Evolutionary conservation across 164 flowering plant genomes (phyloP).

Genomic region (Stephania japonica): DNA sequence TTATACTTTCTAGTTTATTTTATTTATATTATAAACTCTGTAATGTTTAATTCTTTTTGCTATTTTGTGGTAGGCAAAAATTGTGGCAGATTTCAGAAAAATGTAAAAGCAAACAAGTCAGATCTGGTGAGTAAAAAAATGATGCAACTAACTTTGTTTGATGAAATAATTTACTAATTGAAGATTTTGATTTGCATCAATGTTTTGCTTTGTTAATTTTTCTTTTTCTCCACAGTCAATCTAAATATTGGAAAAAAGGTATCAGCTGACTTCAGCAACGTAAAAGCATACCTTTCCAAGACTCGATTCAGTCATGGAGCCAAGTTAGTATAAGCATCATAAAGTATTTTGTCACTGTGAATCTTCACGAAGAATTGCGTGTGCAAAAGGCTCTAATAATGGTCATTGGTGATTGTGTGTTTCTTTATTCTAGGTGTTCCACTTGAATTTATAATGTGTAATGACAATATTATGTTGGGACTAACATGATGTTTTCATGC

Average conservation of each 20-base stretch:
- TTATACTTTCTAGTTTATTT: background rate
- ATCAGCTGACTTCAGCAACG: constrained; percentile 63
- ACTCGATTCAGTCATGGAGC: constrained; percentile 22
- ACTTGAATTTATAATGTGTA: background rate
- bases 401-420: background rate
- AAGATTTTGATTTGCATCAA: background rate
- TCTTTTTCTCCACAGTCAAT: constrained; percentile 20
- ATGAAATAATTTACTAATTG: background rate
- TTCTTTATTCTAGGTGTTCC: background rate
- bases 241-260: constrained; percentile 40
- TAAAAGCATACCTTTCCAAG: constrained; percentile 17
- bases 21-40: background rate
- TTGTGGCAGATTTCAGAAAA: constrained; percentile 19
- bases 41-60: constrained; percentile 2
- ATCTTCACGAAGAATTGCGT: background rate
- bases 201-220: constrained; percentile 1
- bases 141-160: background rate
- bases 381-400: background rate
- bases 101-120: constrained; percentile 22
- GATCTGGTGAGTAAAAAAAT: constrained; percentile 33
- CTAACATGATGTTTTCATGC: background rate
- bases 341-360: background rate
- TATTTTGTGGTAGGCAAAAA: constrained; percentile 21
- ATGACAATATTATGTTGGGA: background rate
- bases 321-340: constrained; percentile 33